Evolutionary conservation across 1,284 basidiomycete species (phyloP).

Genomic region (Takashimella tepidaria): DNA sequence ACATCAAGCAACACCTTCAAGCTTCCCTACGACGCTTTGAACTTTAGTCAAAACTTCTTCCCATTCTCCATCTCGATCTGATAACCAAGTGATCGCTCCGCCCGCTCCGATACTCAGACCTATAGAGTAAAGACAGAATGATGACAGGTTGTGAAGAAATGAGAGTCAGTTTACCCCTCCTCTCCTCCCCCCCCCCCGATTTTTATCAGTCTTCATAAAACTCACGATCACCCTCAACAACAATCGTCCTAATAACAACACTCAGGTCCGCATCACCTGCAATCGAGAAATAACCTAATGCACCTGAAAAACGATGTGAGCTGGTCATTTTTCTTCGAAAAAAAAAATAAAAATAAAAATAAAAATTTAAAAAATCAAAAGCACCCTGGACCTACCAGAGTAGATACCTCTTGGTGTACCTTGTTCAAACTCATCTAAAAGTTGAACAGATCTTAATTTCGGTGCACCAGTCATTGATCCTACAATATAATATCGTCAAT

Average conservation of each 20-base stretch:
- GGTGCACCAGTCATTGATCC: slow-evolving; percentile 97
- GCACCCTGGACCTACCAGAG: slow-evolving; percentile 65
- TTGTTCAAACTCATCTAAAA: slow-evolving; percentile 76
- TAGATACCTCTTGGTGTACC: slow-evolving; percentile 67
- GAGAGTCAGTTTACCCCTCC: too few relatives aligned
- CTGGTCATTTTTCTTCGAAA: too few relatives aligned
- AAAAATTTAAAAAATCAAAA: too few relatives aligned
- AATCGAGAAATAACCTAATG: slow-evolving; percentile 86
- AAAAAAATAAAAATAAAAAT: too few relatives aligned
- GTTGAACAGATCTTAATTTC: slow-evolving; percentile 86
- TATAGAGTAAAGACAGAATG: too few relatives aligned
- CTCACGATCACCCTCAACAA: slow-evolving; percentile 60
- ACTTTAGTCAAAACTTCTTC: slow-evolving; percentile 87
- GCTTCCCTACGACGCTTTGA: slow-evolving; percentile 42
- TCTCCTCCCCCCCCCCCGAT: too few relatives aligned
- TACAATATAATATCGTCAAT: slow-evolving; percentile 1
- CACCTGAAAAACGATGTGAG: too few relatives aligned
- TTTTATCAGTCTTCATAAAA: too few relatives aligned
- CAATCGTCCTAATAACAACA: slow-evolving; percentile 91
- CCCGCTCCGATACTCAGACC: slow-evolving; percentile 69
- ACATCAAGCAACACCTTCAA: slow-evolving; percentile 20
- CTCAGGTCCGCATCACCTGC: slow-evolving; percentile 88
- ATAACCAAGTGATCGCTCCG: slow-evolving; percentile 91
- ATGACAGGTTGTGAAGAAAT: too few relatives aligned
- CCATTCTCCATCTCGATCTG: slow-evolving; percentile 83